Evolutionary conservation across 495 filamentous ascomycete genomes (phyloP).

Genomic region (Bacidia gigantensis): DNA sequence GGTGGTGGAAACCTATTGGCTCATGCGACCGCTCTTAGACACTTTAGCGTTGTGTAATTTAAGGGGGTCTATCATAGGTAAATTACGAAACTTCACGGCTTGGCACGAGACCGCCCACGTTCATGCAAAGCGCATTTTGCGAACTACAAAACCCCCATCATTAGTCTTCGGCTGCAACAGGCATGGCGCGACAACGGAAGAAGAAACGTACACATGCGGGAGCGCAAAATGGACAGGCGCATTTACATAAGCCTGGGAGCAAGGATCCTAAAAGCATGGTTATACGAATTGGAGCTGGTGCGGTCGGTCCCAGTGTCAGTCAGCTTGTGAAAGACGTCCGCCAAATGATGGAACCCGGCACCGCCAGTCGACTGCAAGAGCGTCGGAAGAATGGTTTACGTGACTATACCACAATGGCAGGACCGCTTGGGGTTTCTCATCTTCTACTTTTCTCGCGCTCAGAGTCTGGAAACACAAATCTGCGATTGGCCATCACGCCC

Average conservation of each 20-base stretch:
- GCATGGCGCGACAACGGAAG: slow-evolving; percentile 66
- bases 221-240: slow-evolving; percentile 45
- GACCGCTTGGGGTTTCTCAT: slow-evolving; percentile 86
- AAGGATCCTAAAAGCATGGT: slow-evolving; percentile 92
- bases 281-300: slow-evolving; percentile 86
- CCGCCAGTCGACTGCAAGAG: slow-evolving; percentile 75
- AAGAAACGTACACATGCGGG: slow-evolving; percentile 84
- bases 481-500: slow-evolving; percentile 79
- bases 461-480: slow-evolving; percentile 75
- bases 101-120: neutral
- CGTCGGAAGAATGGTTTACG: slow-evolving; percentile 76
- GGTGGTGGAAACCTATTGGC: too few species aligned
- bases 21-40: too few species aligned
- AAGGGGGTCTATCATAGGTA: too few species aligned
- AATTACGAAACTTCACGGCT: too few species aligned
- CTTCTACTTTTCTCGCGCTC: slow-evolving; percentile 90
- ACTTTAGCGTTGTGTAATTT: too few species aligned
- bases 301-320: slow-evolving; percentile 81
- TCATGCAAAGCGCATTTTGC: neutral
- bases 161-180: neutral
- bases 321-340: slow-evolving; percentile 88
- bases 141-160: neutral
- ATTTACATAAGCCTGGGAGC: slow-evolving; percentile 34
- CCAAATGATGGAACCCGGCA: slow-evolving; percentile 88
- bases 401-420: slow-evolving; percentile 93